Conservation (phyloP, 2,329 filamentous ascomycete genomes). For the Cordyceps cicadae region DNA sequence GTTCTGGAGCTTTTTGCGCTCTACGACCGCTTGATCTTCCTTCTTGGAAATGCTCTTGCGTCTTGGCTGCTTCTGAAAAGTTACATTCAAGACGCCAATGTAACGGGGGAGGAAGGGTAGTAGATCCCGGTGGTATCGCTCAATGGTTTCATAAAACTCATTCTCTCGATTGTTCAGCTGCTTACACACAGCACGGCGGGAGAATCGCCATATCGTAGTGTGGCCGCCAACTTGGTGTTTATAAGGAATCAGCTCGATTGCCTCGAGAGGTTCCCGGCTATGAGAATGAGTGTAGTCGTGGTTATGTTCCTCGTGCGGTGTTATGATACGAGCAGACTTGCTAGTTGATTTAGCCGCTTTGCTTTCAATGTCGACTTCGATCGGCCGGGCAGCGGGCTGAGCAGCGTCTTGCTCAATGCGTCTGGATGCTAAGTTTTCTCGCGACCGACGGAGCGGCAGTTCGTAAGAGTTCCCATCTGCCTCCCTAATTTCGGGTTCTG, state of each 20-base stretch:
- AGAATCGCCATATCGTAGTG: constrained; percentile 93
- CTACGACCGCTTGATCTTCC: constrained; percentile 34
- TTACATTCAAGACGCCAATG: constrained; percentile 94
- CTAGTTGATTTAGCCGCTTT: constrained; percentile 21
- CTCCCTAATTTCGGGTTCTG: constrained; percentile 26
- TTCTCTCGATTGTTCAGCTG: constrained; percentile 97
- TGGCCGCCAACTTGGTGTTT: constrained; percentile 96
- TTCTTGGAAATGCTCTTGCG: constrained; percentile 49
- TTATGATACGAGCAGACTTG: constrained; percentile 30
- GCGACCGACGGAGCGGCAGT: constrained; percentile 7
- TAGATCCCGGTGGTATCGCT: constrained; percentile 81
- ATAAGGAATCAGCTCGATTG: constrained; percentile 93
- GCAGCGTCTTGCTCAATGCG: constrained; percentile 11
- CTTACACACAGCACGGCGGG: constrained; percentile 90
- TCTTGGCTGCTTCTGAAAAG: constrained; percentile 76
- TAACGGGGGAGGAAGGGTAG: constrained; percentile 90
- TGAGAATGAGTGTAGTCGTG: constrained; percentile 44
- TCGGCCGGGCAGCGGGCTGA: constrained; percentile 28
- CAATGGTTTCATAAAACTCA: constrained; percentile 95
- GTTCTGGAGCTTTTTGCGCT: constrained; percentile 29
- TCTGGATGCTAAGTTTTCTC: constrained; percentile 3
- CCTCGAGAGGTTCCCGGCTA: constrained; percentile 62
- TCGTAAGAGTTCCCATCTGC: constrained; percentile 17
- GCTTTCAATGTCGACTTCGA: constrained; percentile 36
- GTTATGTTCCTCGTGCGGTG: constrained; percentile 38